Percentiles rank a stretch among this genome's conserved stretches.
These are phyloP conservation scores for Excoecaria cochinchinensis DNA, from an alignment of 345 rosid species.

Conservation along the genomic window DNA sequence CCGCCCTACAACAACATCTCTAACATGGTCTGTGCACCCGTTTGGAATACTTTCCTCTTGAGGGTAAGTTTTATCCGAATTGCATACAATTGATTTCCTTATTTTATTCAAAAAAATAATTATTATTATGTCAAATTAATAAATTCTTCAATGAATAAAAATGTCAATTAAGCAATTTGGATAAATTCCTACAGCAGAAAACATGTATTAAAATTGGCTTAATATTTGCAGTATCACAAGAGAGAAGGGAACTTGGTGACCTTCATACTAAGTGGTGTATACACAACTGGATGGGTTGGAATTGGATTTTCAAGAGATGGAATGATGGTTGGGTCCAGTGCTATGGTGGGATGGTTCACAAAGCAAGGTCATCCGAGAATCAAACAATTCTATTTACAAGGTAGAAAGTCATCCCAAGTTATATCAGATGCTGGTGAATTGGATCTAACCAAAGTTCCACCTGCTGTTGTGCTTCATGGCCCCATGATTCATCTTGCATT, in stretches of 20 bases:
- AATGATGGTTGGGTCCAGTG: conserved; percentile 88
- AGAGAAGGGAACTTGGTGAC: conserved; percentile 65
- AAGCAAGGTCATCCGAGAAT: conserved; percentile 70
- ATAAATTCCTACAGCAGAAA: too few relatives aligned
- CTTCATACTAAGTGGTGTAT: conserved; percentile 65
- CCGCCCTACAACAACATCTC: conserved; percentile 76
- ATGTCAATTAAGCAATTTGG: too few relatives aligned
- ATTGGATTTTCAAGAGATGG: conserved; percentile 86
- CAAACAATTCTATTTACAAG: conserved; percentile 77
- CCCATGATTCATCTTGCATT: conserved; percentile 76
- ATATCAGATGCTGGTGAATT: conserved; percentile 71
- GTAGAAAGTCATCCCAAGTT: conserved; percentile 54
- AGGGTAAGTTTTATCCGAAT: conserved; percentile 44
- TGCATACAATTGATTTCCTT: neutral
- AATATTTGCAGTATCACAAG: conserved; percentile 54
- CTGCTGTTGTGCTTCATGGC: conserved; percentile 68
- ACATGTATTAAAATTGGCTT: too few relatives aligned
- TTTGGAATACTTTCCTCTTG: conserved; percentile 78
- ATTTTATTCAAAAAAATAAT: too few relatives aligned
- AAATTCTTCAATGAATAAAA: too few relatives aligned
- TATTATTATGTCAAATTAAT: too few relatives aligned
- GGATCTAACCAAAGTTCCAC: conserved; percentile 62
- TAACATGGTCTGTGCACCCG: conserved; percentile 55
- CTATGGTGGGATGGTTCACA: conserved; percentile 85
- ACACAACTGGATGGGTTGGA: conserved; percentile 92